These are phyloP conservation scores for Parmales sp. DNA, from an alignment of 108 stramenopile species.

Conservation along the genomic window DNA sequence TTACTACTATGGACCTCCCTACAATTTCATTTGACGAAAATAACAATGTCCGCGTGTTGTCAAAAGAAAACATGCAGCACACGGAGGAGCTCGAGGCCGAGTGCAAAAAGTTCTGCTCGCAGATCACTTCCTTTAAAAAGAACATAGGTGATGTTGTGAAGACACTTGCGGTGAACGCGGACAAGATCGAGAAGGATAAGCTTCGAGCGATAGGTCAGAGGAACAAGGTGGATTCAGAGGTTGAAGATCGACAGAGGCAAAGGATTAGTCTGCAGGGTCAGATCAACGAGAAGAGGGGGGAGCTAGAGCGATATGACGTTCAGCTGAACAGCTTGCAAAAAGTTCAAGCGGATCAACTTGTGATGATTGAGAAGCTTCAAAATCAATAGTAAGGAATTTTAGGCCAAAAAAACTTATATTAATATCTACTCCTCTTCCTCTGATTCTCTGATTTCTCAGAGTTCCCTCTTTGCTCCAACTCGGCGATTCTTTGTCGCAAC, in stretches of 20 bases:
- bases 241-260: conserved; percentile 27
- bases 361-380: conserved; percentile 30
- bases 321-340: conserved; percentile 30
- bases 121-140: conserved; percentile 26
- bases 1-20: neutral
- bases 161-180: conserved; percentile 27
- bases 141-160: conserved; percentile 21
- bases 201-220: conserved; percentile 29
- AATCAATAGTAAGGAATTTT: too few relatives aligned
- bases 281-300: conserved; percentile 30
- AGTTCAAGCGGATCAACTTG: conserved; percentile 36
- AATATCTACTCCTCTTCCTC: too few relatives aligned
- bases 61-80: conserved; percentile 34
- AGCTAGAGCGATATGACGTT: conserved; percentile 24
- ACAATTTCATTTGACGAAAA: conserved; percentile 31
- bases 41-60: conserved; percentile 27
- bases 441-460: too few relatives aligned
- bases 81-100: conserved; percentile 30
- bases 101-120: conserved; percentile 18
- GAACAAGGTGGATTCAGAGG: conserved; percentile 29
- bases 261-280: conserved; percentile 21
- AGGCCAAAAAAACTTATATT: too few relatives aligned
- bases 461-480: too few relatives aligned
- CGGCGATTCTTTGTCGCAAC: too few relatives aligned
- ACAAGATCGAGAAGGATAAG: conserved; percentile 33